Evolutionary conservation across 768 basidiomycete genomes (phyloP), one percentile per base, ranked within the genome.

Genomic region (Boletus eberwhitei): DNA sequence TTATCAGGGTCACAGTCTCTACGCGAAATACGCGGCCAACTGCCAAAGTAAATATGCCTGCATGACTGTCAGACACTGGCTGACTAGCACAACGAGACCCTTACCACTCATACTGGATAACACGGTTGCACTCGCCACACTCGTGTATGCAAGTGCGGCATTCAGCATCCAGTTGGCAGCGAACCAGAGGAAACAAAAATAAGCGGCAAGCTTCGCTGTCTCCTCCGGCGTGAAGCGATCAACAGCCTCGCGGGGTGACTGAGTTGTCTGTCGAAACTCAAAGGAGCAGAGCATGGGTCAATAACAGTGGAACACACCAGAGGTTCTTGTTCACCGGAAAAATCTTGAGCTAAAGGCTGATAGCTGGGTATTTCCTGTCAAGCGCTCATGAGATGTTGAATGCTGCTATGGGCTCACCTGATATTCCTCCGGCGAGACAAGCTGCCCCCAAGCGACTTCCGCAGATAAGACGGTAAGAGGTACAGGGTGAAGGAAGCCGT

Each of bases 171-270:
- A 98, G 65, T 98, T 98, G 13, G 96, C 96, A 36, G 85, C 75
- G 64, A 99, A 97, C 93, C 95, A 99, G 35, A 96, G 75, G 54
- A 90, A 78, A 69, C 88, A 93, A 71, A 98, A 98, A 48, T 79
- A 71, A 6, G 83, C 74, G 5, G 96, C 92, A 13, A 99, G 77
- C 37, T 79, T 71, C 8, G 86, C 85, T 0, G 97, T 98, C 73
- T 97, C 86, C 42, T 66, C 67, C 4, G 71, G 71, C 2, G 86
- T 86, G 34, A 94, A 70, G 32, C 79, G 83, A 59, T 63, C 52
- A 16, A 34, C 70, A 44, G 26, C 55, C 61, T 53, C 62, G 6
- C 36, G 29, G 16, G 49, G 32, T n/a, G 53, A 40, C 16, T 57
- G 58, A 24, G 42, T 5, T 16, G 42, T n/a, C 63, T 68, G 34